Conservation (phyloP, 2,329 filamentous ascomycete genomes). For the Polytolypa hystricis region DNA sequence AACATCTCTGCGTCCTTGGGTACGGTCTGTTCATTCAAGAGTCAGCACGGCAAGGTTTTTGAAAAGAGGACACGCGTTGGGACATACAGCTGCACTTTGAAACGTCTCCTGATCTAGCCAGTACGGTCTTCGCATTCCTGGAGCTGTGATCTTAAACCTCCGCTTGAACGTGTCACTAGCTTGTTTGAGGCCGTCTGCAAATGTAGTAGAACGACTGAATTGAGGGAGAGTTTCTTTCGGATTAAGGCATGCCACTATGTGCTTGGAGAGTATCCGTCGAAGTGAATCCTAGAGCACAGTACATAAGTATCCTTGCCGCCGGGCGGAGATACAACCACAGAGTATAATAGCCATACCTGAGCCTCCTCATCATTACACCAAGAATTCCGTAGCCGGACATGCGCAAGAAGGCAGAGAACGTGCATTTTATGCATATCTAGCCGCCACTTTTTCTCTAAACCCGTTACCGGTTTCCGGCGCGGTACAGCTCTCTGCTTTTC, state of each 20-base stretch:
- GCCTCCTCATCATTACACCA: constrained; percentile 75
- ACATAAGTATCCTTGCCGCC: no score
- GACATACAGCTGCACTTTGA: constrained; percentile 38
- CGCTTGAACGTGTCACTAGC: constrained; percentile 55
- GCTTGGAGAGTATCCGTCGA: constrained; percentile 53
- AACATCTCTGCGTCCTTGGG: constrained; percentile 53
- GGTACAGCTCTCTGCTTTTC: constrained; percentile 16
- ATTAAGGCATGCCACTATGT: constrained; percentile 56
- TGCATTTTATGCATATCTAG: constrained; percentile 79
- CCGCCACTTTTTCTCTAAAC: constrained; percentile 49
- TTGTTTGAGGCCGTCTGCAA: constrained; percentile 68
- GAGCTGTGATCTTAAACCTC: constrained; percentile 59
- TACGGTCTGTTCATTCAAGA: constrained; percentile 4
- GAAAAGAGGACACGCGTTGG: no score
- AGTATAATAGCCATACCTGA: constrained; percentile 39
- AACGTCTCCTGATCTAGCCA: constrained; percentile 62
- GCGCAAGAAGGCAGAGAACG: constrained; percentile 68
- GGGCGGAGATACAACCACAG: no score
- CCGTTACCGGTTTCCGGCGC: constrained; percentile 43
- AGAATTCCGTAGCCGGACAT: constrained; percentile 64
- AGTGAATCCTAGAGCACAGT: constrained; percentile 28
- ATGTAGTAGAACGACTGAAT: constrained; percentile 62
- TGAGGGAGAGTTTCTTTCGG: constrained; percentile 58
- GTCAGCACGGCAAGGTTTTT: constrained; percentile 14
- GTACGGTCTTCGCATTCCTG: constrained; percentile 56